A percentile compares a stretch with the other conserved stretches of the same genome.
phyloP scores from a whole-genome alignment of 768 basidiomycete species.

The Kondoa subrosea region DNA sequence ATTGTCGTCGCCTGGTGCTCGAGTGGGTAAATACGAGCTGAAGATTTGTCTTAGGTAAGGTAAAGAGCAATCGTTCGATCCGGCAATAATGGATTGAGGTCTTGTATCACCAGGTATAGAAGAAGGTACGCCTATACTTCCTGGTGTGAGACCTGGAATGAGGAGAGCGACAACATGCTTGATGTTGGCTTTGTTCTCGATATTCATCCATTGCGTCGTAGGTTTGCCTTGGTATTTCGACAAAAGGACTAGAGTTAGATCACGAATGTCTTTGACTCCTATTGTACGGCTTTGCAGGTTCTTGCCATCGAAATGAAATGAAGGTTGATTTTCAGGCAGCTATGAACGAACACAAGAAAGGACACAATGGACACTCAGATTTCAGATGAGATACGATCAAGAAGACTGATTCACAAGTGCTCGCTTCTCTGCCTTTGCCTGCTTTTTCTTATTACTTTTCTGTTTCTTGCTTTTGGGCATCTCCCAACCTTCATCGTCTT shows the following conservation, averaged over 20 bases:
- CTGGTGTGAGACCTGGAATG: constrained; percentile 66
- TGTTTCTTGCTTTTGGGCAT: not conserved
- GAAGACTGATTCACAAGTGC: not conserved
- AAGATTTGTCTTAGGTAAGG: constrained; percentile 53
- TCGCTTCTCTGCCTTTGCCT: not conserved
- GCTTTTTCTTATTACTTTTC: not conserved
- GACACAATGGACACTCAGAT: not conserved
- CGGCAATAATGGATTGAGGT: constrained; percentile 37
- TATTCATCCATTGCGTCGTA: constrained; percentile 58
- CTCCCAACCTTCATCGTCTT: not conserved
- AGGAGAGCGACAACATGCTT: constrained; percentile 63
- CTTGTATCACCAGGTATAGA: constrained; percentile 44
- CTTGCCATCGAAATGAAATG: not conserved
- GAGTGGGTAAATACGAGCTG: constrained; percentile 81
- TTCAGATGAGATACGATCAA: not conserved
- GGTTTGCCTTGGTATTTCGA: constrained; percentile 53
- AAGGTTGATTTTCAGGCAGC: not conserved
- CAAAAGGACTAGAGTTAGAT: constrained; percentile 62
- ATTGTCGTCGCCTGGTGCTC: constrained; percentile 72
- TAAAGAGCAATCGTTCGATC: constrained; percentile 32
- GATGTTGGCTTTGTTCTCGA: constrained; percentile 63
- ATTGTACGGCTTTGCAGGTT: not conserved
- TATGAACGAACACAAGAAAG: not conserved
- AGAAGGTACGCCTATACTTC: constrained; percentile 44
- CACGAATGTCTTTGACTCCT: constrained; percentile 59